Percentiles rank a stretch among this genome's conserved stretches.
Conservation (phyloP, 306 rosid genomes). For the Pterocarpus macrocarpus region DNA sequence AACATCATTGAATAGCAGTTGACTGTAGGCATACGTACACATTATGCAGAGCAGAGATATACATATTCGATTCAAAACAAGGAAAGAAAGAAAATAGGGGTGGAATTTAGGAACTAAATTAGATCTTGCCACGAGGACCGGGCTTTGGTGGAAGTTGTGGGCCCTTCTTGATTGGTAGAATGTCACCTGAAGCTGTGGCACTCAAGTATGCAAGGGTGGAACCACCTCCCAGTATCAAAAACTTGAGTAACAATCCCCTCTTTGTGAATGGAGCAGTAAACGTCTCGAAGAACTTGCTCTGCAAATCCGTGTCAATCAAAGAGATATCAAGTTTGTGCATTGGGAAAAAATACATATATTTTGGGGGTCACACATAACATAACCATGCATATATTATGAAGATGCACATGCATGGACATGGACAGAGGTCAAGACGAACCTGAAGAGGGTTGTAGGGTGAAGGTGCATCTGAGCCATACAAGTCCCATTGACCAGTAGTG, state of each 20-base stretch:
- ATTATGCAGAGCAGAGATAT: constrained; percentile 28
- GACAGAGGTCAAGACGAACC: constrained; percentile 44
- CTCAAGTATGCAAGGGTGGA: constrained; percentile 84
- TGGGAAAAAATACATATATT: neutral
- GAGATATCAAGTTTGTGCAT: neutral
- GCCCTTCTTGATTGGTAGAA: constrained; percentile 94
- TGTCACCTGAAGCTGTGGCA: constrained; percentile 82
- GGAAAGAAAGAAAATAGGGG: constrained; percentile 4
- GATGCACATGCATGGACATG: neutral
- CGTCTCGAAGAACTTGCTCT: constrained; percentile 99
- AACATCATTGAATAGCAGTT: constrained; percentile 48
- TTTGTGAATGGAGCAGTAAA: constrained; percentile 98
- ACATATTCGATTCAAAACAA: too few relatives aligned
- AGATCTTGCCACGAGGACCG: constrained; percentile 98
- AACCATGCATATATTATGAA: neutral
- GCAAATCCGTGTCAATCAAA: constrained; percentile 38
- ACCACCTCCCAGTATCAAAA: constrained; percentile 91
- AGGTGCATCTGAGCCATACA: constrained; percentile 89
- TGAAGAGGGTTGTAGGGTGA: constrained; percentile 90
- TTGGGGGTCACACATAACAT: too few relatives aligned
- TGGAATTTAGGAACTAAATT: constrained; percentile 43
- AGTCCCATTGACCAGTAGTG: constrained; percentile 91
- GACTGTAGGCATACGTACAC: constrained; percentile 62
- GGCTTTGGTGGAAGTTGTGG: constrained; percentile 95
- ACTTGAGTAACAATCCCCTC: constrained; percentile 95